Conservation (phyloP, 192 early-diverging fungal species). For the Backusella westeae region DNA sequence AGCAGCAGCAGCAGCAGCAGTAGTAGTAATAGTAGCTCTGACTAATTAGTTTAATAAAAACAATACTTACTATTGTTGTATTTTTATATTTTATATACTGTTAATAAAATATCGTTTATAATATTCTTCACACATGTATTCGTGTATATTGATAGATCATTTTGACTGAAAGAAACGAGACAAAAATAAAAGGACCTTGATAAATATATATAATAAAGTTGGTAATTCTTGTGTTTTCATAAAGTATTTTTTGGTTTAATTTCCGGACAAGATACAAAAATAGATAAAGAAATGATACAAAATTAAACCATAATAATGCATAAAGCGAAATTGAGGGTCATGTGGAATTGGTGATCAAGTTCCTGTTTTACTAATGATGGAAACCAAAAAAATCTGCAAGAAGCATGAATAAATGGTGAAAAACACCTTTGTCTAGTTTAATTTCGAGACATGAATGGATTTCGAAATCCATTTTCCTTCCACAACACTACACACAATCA, state of each 20-base stretch:
- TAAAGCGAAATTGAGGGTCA: neutral
- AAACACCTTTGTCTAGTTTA: too few species aligned
- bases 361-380: neutral
- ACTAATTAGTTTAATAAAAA: neutral
- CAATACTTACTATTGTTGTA: neutral
- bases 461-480: neutral
- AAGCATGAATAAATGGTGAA: neutral
- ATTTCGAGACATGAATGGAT: neutral
- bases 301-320: neutral
- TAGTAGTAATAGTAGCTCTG: neutral
- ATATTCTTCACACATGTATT: neutral
- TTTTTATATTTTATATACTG: neutral
- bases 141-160: neutral
- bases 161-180: neutral
- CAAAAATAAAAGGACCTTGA: neutral
- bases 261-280: neutral
- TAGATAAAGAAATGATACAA: neutral
- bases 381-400: neutral
- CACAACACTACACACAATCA: too few species aligned
- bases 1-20: neutral
- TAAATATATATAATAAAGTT: neutral
- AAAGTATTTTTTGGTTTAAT: neutral
- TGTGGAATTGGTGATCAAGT: neutral
- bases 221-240: neutral
- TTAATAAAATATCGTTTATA: neutral